phyloP scores from a whole-genome alignment of 1,284 basidiomycete genomes.

The Moesziomyces sp. region DNA sequence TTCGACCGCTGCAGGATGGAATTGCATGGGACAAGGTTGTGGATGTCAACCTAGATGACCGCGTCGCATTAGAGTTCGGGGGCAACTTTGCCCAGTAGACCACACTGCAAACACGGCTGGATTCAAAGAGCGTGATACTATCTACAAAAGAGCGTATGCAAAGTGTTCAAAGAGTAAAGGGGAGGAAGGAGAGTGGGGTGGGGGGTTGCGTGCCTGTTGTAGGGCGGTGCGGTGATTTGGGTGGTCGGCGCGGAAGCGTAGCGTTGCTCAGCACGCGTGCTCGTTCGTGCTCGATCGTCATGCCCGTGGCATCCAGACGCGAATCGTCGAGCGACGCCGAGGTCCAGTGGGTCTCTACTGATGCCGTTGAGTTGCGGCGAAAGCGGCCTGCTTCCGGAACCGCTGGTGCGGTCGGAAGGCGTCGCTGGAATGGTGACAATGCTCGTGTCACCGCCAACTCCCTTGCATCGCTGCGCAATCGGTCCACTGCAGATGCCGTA shows the following conservation, averaged over 20 bases:
- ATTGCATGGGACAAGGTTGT: constrained; percentile 21
- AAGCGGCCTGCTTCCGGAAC: constrained; percentile 7
- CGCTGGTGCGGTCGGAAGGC: constrained; percentile 9
- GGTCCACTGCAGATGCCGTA: constrained; percentile 26
- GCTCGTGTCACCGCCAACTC: constrained; percentile 21
- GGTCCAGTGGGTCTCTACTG: constrained; percentile 22
- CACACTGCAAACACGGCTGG: not conserved
- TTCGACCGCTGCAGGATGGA: constrained; percentile 2
- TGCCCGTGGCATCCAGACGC: not conserved
- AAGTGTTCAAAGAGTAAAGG: constrained; percentile 2
- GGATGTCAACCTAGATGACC: constrained; percentile 13
- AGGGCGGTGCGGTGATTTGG: constrained; percentile 24
- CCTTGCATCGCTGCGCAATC: constrained; percentile 7
- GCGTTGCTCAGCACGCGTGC: not conserved
- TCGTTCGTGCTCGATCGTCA: not conserved
- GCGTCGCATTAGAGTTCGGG: constrained; percentile 44
- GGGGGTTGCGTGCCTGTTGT: constrained; percentile 2
- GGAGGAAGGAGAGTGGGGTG: not conserved
- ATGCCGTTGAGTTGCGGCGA: constrained; percentile 14
- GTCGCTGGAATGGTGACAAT: constrained; percentile 10
- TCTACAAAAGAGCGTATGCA: not conserved
- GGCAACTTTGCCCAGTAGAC: constrained; percentile 33
- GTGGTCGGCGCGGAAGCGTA: constrained; percentile 13
- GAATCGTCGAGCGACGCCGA: constrained; percentile 9
- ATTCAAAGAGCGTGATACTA: not conserved